Evolutionary conservation across 73 alveolate species (phyloP), one percentile per base, ranked within the genome.

Genomic region (Urostyla sp.): DNA sequence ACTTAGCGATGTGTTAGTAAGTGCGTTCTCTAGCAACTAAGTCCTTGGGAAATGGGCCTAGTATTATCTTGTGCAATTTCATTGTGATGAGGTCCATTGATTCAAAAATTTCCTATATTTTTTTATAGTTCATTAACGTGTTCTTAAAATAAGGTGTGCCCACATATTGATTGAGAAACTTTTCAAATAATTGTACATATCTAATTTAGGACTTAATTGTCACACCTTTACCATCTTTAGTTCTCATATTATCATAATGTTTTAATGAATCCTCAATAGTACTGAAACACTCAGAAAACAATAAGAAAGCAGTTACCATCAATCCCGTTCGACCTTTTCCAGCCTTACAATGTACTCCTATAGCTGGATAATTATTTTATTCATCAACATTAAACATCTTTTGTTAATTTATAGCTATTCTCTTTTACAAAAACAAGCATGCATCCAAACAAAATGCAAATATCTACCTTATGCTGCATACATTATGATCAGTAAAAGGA

Each of bases 311-410:
- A 87, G 94, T 79, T 18, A 93, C 76, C 90, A 80, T 67, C 43
- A 91, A 80, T 6, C 98, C 98, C 30, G 98, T 93, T 83, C 98
- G 81, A 10, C 98, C 98, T 89, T 93, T 93, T 20, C 98, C 98
- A 31, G 98, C 98, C 36, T 93, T 93, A 28, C 98, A 93, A 77
- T 93, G 96, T 8, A 90, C 78, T 8, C 87, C 98, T 3, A 78
- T 87, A 0, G 73, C 92, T 55, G 84, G 89, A 8, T 6, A 7
- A 43, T 55, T 55, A 8, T 27, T 5, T 8, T n/a, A 13, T 16
- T 27, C 13, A 27, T 55, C 57, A 32, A 18, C 21, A 2, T 4
- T 59, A 11, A 7, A 13, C n/a, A 35, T 23, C 11, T 13, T 18
- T 32, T 59, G 5, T 3, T 59, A 32, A 31, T 6, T 7, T 7